phyloP scores from a whole-genome alignment of 805 yeast species.

The Kodamaea leandrae region DNA sequence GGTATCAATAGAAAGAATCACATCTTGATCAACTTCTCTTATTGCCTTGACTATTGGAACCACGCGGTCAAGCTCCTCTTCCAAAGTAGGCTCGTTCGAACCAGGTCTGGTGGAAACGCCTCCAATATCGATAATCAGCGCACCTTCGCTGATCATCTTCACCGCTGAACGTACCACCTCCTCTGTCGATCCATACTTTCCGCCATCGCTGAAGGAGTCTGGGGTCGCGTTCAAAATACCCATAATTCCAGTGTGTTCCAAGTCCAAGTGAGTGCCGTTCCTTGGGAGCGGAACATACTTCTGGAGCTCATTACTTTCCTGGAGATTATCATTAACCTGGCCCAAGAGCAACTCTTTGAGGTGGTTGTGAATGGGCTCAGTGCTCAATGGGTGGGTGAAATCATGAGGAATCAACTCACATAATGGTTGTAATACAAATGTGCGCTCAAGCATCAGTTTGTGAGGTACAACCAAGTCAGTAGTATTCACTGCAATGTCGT shows the following conservation, averaged over 20 bases:
- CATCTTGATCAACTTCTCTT: constrained; percentile 33
- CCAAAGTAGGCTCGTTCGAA: constrained; percentile 54
- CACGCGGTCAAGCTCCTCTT: constrained; percentile 71
- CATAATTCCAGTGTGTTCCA: constrained; percentile 75
- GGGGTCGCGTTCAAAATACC: constrained; percentile 88
- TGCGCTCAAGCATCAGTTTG: constrained; percentile 79
- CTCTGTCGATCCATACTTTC: constrained; percentile 36
- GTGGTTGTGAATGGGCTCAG: constrained; percentile 74
- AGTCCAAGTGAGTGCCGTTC: constrained; percentile 24
- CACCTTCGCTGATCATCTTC: constrained; percentile 54
- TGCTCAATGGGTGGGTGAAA: constrained; percentile 76
- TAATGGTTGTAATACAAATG: constrained; percentile 86
- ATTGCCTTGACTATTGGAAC: constrained; percentile 66
- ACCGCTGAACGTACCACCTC: constrained; percentile 46
- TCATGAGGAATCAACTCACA: constrained; percentile 74
- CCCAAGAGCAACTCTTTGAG: constrained; percentile 46
- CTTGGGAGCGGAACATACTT: constrained; percentile 49
- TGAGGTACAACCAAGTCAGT: constrained; percentile 77
- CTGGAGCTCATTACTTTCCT: constrained; percentile 49
- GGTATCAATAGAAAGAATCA: constrained; percentile 82
- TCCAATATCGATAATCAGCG: constrained; percentile 85
- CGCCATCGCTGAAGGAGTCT: constrained; percentile 94
- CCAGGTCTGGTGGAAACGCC: constrained; percentile 95
- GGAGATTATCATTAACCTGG: constrained; percentile 39
- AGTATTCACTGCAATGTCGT: constrained; percentile 52